Conservation (phyloP, 2,329 filamentous ascomycete genomes). For the Penicillium sp. region DNA sequence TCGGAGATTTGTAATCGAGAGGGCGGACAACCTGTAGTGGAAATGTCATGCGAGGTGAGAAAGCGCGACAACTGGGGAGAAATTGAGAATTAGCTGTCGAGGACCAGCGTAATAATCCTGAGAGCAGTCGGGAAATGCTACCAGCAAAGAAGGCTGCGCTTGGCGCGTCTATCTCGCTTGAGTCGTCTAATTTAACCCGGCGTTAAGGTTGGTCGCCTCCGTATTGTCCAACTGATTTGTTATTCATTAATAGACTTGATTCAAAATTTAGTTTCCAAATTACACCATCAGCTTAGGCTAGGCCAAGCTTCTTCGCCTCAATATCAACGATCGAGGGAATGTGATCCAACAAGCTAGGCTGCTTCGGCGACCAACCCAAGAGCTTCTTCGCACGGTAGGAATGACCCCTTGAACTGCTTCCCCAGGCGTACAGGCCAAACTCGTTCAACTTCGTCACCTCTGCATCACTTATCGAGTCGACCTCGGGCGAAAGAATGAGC, state of each 20-base stretch:
- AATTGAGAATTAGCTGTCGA: constrained; percentile 13
- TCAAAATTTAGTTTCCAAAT: not conserved
- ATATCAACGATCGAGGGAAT: constrained; percentile 59
- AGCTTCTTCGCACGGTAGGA: constrained; percentile 44
- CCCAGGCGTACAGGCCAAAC: constrained; percentile 42
- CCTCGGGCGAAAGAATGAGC: constrained; percentile 51
- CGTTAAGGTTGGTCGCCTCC: constrained; percentile 12
- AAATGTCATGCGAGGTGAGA: constrained; percentile 21
- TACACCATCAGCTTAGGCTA: constrained; percentile 25
- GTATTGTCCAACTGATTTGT: not conserved
- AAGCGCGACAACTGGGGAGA: constrained; percentile 13
- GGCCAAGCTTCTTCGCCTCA: constrained; percentile 49
- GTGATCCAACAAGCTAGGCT: constrained; percentile 57
- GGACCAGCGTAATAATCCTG: constrained; percentile 15
- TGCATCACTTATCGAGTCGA: constrained; percentile 39
- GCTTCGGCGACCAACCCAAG: constrained; percentile 44
- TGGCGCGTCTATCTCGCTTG: constrained; percentile 20
- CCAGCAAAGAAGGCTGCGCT: constrained; percentile 8
- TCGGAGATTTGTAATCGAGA: not conserved
- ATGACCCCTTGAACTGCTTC: constrained; percentile 43
- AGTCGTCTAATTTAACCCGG: constrained; percentile 8
- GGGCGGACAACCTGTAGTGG: constrained; percentile 19
- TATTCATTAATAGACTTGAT: not conserved
- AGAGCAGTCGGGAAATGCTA: not conserved
- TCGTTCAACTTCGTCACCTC: constrained; percentile 50